phyloP scores from a whole-genome alignment of 1,139 yeast genomes.

The Scheffersomyces insectosa region DNA sequence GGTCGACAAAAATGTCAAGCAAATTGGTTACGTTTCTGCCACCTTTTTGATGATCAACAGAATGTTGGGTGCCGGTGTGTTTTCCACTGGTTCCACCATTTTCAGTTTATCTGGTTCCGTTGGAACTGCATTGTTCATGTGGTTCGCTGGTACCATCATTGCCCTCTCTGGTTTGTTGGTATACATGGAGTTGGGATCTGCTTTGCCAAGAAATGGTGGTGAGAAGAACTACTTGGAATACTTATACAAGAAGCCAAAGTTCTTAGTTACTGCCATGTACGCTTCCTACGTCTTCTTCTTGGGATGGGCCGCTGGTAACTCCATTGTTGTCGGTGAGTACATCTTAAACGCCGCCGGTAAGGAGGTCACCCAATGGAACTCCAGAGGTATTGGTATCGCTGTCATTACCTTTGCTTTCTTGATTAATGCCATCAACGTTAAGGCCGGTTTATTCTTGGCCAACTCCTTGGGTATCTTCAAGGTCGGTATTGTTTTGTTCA shows the following conservation, averaged over 20 bases:
- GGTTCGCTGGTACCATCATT: conserved; percentile 77
- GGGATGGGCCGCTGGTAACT: conserved; percentile 86
- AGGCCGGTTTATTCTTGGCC: conserved; percentile 66
- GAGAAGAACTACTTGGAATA: conserved; percentile 82
- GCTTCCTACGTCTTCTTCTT: conserved; percentile 73
- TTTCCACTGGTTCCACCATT: conserved; percentile 82
- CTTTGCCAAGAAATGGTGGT: conserved; percentile 85
- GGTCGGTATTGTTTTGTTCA: conserved; percentile 64
- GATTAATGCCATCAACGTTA: conserved; percentile 61
- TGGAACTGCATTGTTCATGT: conserved; percentile 68
- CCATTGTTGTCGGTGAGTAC: conserved; percentile 51
- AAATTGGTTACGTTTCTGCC: conserved; percentile 68
- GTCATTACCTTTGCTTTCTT: conserved; percentile 73
- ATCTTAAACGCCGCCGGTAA: conserved; percentile 68
- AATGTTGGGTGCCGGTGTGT: conserved; percentile 88
- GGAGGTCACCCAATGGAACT: conserved; percentile 71
- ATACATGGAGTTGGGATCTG: conserved; percentile 83
- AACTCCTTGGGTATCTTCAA: conserved; percentile 73
- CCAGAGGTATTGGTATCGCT: conserved; percentile 72
- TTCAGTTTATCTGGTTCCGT: conserved; percentile 70
- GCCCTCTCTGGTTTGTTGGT: conserved; percentile 75
- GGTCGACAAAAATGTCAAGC: conserved; percentile 53
- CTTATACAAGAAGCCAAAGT: conserved; percentile 67
- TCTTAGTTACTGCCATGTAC: conserved; percentile 71
- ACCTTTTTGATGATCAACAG: conserved; percentile 72